Percentiles rank a stretch among this genome's conserved stretches.
These are phyloP conservation scores for Beta vulgaris DNA, from an alignment of 148 eudicot genomes.

Conservation along the genomic window DNA sequence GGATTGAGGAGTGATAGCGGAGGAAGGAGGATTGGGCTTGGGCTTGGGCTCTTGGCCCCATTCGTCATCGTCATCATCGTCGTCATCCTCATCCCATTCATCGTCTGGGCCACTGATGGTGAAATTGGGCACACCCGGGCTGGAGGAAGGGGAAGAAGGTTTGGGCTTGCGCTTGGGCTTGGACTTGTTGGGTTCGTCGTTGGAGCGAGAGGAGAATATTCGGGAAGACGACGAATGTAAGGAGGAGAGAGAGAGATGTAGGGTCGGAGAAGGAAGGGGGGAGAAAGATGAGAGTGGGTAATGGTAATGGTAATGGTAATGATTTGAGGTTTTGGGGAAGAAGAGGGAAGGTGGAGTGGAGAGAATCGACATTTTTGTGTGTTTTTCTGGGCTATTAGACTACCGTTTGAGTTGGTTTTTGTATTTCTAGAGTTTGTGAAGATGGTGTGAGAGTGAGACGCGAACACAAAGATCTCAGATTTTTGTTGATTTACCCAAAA, in stretches of 20 bases:
- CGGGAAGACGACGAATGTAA: constrained; percentile 5
- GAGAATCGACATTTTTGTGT: constrained; percentile 49
- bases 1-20: neutral
- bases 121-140: neutral
- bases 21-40: neutral
- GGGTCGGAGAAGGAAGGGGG: constrained; percentile 21
- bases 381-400: too few species aligned
- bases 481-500: too few species aligned
- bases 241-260: constrained; percentile 10
- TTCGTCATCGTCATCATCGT: constrained; percentile 4
- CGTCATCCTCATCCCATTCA: too few species aligned
- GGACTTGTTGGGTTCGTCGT: neutral
- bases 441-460: too few species aligned
- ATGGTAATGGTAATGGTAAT: constrained; percentile 9
- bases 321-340: constrained; percentile 25
- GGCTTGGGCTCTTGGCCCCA: constrained; percentile 12
- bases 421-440: too few species aligned
- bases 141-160: neutral
- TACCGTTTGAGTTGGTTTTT: too few species aligned
- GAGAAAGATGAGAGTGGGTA: constrained; percentile 6
- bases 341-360: constrained; percentile 38
- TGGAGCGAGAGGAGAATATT: constrained; percentile 23
- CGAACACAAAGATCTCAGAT: too few species aligned
- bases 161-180: neutral
- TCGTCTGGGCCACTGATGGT: neutral